phyloP scores from a whole-genome alignment of 2,329 filamentous ascomycete species.

The Xylaria polymorpha region DNA sequence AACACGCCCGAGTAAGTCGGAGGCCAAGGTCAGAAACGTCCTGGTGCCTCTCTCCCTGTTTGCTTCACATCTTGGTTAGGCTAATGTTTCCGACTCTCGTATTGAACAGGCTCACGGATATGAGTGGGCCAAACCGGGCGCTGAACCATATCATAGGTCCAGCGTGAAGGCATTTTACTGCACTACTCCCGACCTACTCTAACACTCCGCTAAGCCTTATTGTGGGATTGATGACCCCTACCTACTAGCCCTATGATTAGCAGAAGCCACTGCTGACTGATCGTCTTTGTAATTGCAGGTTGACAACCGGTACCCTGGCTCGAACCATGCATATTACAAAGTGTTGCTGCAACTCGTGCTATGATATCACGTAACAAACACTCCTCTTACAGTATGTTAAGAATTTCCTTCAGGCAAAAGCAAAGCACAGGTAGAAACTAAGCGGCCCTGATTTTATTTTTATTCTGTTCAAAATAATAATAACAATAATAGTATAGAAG shows the following conservation, averaged over 20 bases:
- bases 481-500: not conserved
- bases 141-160: slow-evolving; percentile 16
- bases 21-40: slow-evolving; percentile 10
- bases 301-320: slow-evolving; percentile 15
- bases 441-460: too few relatives aligned
- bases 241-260: slow-evolving; percentile 31
- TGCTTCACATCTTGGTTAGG: slow-evolving; percentile 7
- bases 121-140: slow-evolving; percentile 13
- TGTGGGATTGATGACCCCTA: slow-evolving; percentile 27
- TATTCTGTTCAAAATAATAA: too few relatives aligned
- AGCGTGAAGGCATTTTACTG: not conserved
- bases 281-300: slow-evolving; percentile 35
- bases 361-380: slow-evolving; percentile 25
- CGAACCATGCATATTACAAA: slow-evolving; percentile 16
- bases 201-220: slow-evolving; percentile 34
- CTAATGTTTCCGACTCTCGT: slow-evolving; percentile 28
- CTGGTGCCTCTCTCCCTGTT: not conserved
- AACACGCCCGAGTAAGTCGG: slow-evolving; percentile 1
- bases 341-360: not conserved
- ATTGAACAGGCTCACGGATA: slow-evolving; percentile 21
- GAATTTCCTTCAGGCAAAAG: not conserved
- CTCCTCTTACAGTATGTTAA: not conserved
- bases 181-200: slow-evolving; percentile 4
- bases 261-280: slow-evolving; percentile 30
- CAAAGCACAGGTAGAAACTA: not conserved